These are phyloP conservation scores for Colletotrichum musae DNA, from an alignment of 2,329 filamentous ascomycete species.

Conservation along the genomic window DNA sequence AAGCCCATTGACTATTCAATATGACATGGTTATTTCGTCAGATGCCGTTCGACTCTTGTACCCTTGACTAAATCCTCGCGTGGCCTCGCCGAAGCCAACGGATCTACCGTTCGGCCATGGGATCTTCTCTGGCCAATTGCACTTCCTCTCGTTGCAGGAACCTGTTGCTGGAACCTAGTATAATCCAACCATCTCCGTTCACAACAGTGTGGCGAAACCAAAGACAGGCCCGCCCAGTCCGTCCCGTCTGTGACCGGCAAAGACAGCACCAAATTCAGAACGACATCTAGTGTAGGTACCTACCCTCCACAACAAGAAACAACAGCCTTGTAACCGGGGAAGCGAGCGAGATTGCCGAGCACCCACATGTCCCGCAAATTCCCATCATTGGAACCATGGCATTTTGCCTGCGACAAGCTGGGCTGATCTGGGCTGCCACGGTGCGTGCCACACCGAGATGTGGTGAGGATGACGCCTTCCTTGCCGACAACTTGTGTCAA, in stretches of 20 bases:
- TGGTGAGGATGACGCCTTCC: neutral
- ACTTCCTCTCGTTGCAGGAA: neutral
- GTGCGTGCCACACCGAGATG: no score
- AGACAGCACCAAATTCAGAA: constrained; percentile 23
- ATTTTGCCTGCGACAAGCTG: constrained; percentile 23
- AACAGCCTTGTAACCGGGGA: neutral
- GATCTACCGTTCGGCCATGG: neutral
- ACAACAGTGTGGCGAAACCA: constrained; percentile 25
- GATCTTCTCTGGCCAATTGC: neutral
- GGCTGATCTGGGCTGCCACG: neutral
- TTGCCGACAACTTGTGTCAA: neutral
- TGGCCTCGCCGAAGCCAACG: neutral
- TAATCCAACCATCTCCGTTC: neutral
- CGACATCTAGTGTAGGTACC: neutral
- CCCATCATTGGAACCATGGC: constrained; percentile 32
- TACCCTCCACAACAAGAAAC: constrained; percentile 14
- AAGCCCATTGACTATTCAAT: neutral
- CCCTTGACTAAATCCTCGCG: neutral
- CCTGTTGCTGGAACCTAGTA: no score
- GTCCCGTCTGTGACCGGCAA: constrained; percentile 21
- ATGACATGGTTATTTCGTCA: constrained; percentile 31
- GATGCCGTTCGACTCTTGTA: neutral
- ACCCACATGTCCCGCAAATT: constrained; percentile 22
- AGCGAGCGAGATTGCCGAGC: constrained; percentile 29
- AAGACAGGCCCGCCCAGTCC: constrained; percentile 3